Evolutionary conservation across 2,329 filamentous ascomycete species (phyloP).

Genomic region (Fusarium abutilonis): DNA sequence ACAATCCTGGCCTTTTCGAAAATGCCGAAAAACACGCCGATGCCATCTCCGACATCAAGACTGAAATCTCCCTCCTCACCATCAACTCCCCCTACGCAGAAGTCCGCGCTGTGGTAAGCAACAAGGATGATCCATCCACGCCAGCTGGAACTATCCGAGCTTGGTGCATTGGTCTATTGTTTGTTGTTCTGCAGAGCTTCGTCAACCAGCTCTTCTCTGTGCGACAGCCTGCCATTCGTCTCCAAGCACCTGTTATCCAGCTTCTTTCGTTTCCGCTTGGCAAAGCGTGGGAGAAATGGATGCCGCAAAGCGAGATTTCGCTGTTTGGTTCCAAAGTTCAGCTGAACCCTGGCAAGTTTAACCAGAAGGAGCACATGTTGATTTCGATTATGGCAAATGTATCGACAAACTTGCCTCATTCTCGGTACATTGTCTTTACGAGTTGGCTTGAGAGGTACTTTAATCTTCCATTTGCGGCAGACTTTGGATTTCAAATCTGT

Average conservation of each 20-base stretch:
- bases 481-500: slow-evolving; percentile 51
- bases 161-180: slow-evolving; percentile 61
- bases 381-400: slow-evolving; percentile 61
- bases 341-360: slow-evolving; percentile 65
- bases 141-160: slow-evolving; percentile 64
- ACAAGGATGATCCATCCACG: slow-evolving; percentile 60
- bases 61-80: slow-evolving; percentile 61
- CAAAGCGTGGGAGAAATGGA: slow-evolving; percentile 53
- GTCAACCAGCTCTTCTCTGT: slow-evolving; percentile 67
- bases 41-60: slow-evolving; percentile 62
- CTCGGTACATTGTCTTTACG: slow-evolving; percentile 35
- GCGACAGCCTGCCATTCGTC: slow-evolving; percentile 60
- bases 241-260: slow-evolving; percentile 64
- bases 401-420: slow-evolving; percentile 35
- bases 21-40: slow-evolving; percentile 52
- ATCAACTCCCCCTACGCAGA: slow-evolving; percentile 66
- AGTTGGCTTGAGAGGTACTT: slow-evolving; percentile 42
- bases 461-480: slow-evolving; percentile 32
- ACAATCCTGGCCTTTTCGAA: slow-evolving; percentile 45
- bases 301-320: slow-evolving; percentile 58
- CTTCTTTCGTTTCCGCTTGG: slow-evolving; percentile 60
- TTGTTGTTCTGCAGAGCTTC: slow-evolving; percentile 57
- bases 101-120: slow-evolving; percentile 64
- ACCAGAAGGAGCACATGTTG: slow-evolving; percentile 69
- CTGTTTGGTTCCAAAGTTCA: slow-evolving; percentile 54